phyloP scores from a whole-genome alignment of 352 stramenopile genomes.

The Thraustochytrium sp. region DNA sequence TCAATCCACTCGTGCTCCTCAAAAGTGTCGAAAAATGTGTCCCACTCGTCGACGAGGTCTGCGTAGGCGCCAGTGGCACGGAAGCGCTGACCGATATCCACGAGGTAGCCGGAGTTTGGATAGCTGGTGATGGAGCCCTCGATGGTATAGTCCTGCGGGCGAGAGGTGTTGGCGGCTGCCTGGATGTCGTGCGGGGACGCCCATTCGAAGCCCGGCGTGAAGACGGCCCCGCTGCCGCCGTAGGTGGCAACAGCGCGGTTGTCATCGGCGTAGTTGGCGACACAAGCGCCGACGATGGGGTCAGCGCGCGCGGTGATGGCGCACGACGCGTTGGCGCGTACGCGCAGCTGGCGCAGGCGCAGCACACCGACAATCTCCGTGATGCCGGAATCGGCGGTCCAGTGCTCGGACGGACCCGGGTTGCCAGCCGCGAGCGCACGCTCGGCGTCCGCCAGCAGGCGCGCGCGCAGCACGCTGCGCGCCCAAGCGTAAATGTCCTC shows the following conservation, averaged over 20 bases:
- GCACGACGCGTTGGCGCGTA: conserved; percentile 14
- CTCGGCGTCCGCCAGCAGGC: neutral
- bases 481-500: neutral
- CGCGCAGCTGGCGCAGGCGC: neutral
- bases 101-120: neutral
- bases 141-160: neutral
- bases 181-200: neutral
- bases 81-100: neutral
- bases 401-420: neutral
- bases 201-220: neutral
- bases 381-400: neutral
- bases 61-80: neutral
- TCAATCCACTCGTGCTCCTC: neutral
- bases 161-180: neutral
- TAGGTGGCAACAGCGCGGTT: neutral
- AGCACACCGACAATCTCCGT: neutral
- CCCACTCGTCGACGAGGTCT: neutral
- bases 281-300: neutral
- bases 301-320: neutral
- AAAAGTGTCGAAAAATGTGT: neutral
- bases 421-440: neutral
- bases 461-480: neutral
- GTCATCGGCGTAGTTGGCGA: neutral
- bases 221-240: neutral
- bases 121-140: neutral